These are phyloP conservation scores for Conoideocrella luteorostrata DNA, from an alignment of 2,329 filamentous ascomycete genomes.

Conservation along the genomic window DNA sequence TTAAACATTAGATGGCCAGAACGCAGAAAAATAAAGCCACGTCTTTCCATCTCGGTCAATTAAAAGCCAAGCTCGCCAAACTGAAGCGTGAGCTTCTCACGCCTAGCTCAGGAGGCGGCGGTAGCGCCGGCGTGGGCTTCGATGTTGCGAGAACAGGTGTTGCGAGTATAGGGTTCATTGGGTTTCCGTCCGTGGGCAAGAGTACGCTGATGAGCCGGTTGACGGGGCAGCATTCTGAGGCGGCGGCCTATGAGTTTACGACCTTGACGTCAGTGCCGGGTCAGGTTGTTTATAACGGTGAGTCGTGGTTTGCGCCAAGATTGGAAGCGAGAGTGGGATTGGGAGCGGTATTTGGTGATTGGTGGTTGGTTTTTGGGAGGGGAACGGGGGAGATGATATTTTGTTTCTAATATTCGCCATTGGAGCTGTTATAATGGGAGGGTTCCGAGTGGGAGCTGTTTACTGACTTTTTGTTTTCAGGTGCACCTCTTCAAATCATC, in stretches of 20 bases:
- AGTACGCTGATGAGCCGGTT: slow-evolving; percentile 93
- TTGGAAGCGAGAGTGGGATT: too few relatives aligned
- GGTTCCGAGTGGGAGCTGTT: too few relatives aligned
- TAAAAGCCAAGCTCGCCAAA: slow-evolving; percentile 98
- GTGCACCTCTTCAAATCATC: slow-evolving; percentile 95
- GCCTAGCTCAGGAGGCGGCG: slow-evolving; percentile 67
- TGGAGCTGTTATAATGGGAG: too few relatives aligned
- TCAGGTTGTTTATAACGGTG: slow-evolving; percentile 88
- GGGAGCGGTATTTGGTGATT: too few relatives aligned
- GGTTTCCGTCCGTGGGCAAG: slow-evolving; percentile 96
- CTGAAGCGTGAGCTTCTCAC: slow-evolving; percentile 93
- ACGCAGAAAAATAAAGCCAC: slow-evolving; percentile 98
- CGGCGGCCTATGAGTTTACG: slow-evolving; percentile 96
- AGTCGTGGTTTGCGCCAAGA: slow-evolving; percentile 14
- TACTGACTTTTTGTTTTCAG: slow-evolving; percentile 23
- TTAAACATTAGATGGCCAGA: slow-evolving; percentile 68
- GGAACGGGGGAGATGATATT: too few relatives aligned
- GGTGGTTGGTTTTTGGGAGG: too few relatives aligned
- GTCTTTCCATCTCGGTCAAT: slow-evolving; percentile 86
- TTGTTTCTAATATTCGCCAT: too few relatives aligned
- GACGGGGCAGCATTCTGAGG: slow-evolving; percentile 96
- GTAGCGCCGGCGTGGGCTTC: slow-evolving; percentile 82
- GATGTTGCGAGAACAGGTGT: slow-evolving; percentile 97
- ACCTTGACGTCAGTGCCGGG: slow-evolving; percentile 96
- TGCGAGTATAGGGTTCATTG: slow-evolving; percentile 94